phyloP scores from a whole-genome alignment of 768 basidiomycete genomes.

The Amanita molliuscula region DNA sequence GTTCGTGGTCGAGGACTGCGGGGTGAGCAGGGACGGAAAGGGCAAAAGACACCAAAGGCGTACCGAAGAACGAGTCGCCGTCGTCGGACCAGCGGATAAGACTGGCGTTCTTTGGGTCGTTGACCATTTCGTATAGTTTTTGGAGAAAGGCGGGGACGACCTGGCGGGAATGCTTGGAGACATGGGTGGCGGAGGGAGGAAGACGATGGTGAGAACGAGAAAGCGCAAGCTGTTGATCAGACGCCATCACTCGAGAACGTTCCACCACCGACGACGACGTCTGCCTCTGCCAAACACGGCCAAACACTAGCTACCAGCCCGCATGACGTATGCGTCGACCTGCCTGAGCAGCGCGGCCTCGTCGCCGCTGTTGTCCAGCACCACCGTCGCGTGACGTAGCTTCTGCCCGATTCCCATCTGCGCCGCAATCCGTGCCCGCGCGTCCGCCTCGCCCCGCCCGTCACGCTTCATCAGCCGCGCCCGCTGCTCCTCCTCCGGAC shows the following conservation, averaged over 20 bases:
- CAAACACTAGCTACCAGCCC: neutral
- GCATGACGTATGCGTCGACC: slow-evolving; percentile 24
- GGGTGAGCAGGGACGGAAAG: neutral
- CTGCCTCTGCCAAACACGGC: neutral
- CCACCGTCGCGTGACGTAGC: slow-evolving; percentile 71
- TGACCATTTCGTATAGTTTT: slow-evolving; percentile 93
- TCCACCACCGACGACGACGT: neutral
- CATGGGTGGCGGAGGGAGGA: slow-evolving; percentile 17
- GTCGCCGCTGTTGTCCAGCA: slow-evolving; percentile 85
- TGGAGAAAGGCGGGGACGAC: slow-evolving; percentile 75
- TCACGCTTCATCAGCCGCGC: slow-evolving; percentile 76
- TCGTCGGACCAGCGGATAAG: slow-evolving; percentile 88
- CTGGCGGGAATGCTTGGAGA: slow-evolving; percentile 26
- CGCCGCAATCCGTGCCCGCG: slow-evolving; percentile 61
- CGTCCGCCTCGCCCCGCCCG: slow-evolving; percentile 51
- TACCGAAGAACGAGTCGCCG: slow-evolving; percentile 91
- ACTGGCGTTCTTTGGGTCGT: slow-evolving; percentile 70
- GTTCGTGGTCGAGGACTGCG: slow-evolving; percentile 83
- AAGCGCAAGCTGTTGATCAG: slow-evolving; percentile 51
- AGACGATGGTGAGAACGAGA: slow-evolving; percentile 14
- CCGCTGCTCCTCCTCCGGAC: slow-evolving; percentile 77
- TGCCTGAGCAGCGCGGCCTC: slow-evolving; percentile 50
- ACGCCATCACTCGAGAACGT: slow-evolving; percentile 23
- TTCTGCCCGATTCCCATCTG: slow-evolving; percentile 79
- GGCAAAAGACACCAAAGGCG: neutral